phyloP scores from a whole-genome alignment of 805 yeast species.

The Myxozyma melibiosi region DNA sequence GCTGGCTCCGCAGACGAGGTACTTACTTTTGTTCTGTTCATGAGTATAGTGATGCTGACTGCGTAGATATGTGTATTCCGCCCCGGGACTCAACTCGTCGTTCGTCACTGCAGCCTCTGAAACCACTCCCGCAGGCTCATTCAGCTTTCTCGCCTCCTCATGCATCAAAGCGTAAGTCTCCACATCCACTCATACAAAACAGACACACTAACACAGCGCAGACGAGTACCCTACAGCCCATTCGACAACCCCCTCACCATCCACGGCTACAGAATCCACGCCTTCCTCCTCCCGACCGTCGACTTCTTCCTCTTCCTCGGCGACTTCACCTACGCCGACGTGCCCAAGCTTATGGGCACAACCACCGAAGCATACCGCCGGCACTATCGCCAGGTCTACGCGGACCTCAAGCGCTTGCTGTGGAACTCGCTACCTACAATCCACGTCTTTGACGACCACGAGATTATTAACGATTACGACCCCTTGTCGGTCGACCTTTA shows the following conservation, averaged over 20 bases:
- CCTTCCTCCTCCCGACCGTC: slow-evolving; percentile 4
- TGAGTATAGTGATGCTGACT: too few species aligned
- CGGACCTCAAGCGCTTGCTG: slow-evolving; percentile 11
- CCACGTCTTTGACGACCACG: slow-evolving; percentile 37
- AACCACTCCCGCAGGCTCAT: slow-evolving; percentile 11
- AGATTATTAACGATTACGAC: slow-evolving; percentile 35
- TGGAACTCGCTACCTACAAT: slow-evolving; percentile 29
- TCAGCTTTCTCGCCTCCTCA: slow-evolving; percentile 34
- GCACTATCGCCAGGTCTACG: slow-evolving; percentile 35
- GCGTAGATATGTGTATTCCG: slow-evolving; percentile 23
- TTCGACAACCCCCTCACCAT: slow-evolving; percentile 31
- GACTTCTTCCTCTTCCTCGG: slow-evolving; percentile 35
- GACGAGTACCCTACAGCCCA: slow-evolving; percentile 33
- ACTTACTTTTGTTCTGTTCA: too few species aligned
- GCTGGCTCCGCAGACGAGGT: slow-evolving; percentile 24
- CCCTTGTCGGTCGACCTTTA: slow-evolving; percentile 9
- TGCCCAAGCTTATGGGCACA: slow-evolving; percentile 32
- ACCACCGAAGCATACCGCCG: slow-evolving; percentile 24
- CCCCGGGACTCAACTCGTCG: slow-evolving; percentile 26
- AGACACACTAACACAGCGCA: not conserved
- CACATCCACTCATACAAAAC: not conserved
- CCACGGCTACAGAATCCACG: slow-evolving; percentile 24
- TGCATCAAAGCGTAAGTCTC: slow-evolving; percentile 34
- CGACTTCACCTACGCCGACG: slow-evolving; percentile 37
- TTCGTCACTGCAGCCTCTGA: slow-evolving; percentile 27